Percentiles rank a stretch among this genome's conserved stretches.
Conservation (phyloP, 768 basidiomycete species). For the Rhodotorula taiwanensis region DNA sequence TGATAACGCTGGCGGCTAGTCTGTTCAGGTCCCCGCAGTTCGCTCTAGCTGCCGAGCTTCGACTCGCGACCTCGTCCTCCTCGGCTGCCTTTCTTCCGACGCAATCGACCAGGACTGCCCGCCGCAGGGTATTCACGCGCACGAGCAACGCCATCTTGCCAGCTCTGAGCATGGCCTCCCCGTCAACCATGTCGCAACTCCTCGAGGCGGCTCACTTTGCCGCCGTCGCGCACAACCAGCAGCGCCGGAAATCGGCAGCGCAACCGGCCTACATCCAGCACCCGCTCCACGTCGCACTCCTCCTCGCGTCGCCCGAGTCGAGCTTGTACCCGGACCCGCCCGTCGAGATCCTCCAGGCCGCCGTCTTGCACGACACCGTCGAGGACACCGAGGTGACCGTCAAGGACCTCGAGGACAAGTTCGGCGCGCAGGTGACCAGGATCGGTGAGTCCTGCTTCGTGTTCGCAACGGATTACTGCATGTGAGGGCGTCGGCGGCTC, state of each 20-base stretch:
- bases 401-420: slow-evolving; percentile 41
- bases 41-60: too few species aligned
- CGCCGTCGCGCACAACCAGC: slow-evolving; percentile 19
- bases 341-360: slow-evolving; percentile 40
- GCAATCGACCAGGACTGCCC: too few species aligned
- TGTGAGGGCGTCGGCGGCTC: too few species aligned
- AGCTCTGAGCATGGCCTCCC: not conserved
- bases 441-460: slow-evolving; percentile 39
- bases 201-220: slow-evolving; percentile 22
- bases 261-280: slow-evolving; percentile 30
- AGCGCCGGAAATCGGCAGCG: slow-evolving; percentile 16
- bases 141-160: not conserved
- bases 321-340: slow-evolving; percentile 8
- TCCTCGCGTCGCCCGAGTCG: slow-evolving; percentile 3
- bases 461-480: too few species aligned
- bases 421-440: slow-evolving; percentile 43
- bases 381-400: slow-evolving; percentile 45
- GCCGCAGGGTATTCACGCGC: not conserved
- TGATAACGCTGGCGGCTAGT: too few species aligned
- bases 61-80: too few species aligned
- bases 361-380: slow-evolving; percentile 45
- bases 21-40: too few species aligned
- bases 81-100: too few species aligned
- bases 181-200: not conserved
- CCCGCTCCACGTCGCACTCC: slow-evolving; percentile 26